A percentile compares a stretch with the other conserved stretches of the same genome.
phyloP scores from a whole-genome alignment of 2,329 filamentous ascomycete species.

The Microascus cirrosus region DNA sequence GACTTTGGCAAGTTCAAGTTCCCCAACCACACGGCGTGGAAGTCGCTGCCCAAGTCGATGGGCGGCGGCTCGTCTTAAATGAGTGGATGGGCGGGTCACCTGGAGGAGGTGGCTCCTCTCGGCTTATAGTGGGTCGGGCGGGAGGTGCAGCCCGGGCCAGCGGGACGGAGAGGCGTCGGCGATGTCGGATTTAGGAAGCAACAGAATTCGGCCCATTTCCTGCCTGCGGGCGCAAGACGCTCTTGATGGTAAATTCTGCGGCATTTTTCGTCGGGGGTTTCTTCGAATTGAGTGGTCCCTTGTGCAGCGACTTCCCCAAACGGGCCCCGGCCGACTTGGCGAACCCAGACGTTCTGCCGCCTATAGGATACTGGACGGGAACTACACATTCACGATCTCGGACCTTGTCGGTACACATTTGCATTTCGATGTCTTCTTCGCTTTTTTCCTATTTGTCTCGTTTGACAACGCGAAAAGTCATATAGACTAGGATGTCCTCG shows the following conservation, averaged over 20 bases:
- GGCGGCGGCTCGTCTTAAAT: constrained; percentile 11
- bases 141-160: not conserved
- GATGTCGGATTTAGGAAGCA: constrained; percentile 4
- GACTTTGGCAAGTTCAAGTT: constrained; percentile 73
- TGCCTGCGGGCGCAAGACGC: not conserved
- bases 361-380: too few relatives aligned
- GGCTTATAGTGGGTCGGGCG: not conserved
- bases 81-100: not conserved
- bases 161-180: constrained; percentile 2
- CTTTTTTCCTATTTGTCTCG: constrained; percentile 1
- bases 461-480: not conserved
- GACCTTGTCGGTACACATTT: not conserved
- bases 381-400: too few relatives aligned
- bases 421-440: not conserved
- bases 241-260: not conserved
- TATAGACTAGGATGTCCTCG: not conserved
- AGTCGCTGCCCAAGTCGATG: constrained; percentile 37
- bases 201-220: not conserved
- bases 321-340: too few relatives aligned
- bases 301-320: too few relatives aligned
- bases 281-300: too few relatives aligned
- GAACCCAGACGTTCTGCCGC: too few relatives aligned
- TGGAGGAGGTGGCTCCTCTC: not conserved
- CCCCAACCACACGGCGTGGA: constrained; percentile 41
- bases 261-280: not conserved